These are phyloP conservation scores for Dissophora ornata DNA, from an alignment of 192 early-diverging fungal species.

Conservation along the genomic window DNA sequence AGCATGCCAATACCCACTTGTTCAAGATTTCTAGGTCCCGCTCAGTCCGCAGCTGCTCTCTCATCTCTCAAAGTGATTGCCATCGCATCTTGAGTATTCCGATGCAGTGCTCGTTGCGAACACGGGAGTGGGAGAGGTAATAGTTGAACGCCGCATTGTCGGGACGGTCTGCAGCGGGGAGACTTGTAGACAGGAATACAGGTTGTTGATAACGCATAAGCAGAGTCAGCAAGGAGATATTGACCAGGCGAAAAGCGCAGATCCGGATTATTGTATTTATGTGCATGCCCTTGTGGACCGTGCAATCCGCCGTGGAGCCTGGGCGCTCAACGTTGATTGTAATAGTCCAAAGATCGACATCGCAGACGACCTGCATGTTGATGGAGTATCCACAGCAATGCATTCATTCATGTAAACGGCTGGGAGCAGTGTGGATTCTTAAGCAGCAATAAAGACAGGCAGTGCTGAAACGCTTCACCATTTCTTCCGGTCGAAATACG, in stretches of 20 bases:
- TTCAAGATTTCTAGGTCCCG: neutral
- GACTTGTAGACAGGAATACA: conserved; percentile 17
- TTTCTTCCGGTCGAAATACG: conserved; percentile 10
- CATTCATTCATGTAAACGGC: neutral
- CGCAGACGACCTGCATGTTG: conserved; percentile 11
- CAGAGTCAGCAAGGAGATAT: conserved; percentile 17
- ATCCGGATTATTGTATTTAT: neutral
- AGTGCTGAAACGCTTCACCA: neutral
- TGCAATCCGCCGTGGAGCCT: neutral
- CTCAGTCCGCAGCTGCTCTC: conserved; percentile 12
- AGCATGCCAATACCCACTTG: conserved; percentile 22
- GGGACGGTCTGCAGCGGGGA: neutral
- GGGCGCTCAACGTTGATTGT: conserved; percentile 4
- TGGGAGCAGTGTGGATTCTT: neutral
- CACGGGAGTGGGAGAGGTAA: conserved; percentile 12
- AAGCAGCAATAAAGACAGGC: neutral
- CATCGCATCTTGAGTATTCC: conserved; percentile 26
- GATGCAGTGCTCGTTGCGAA: conserved; percentile 29
- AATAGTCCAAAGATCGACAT: neutral
- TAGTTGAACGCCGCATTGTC: conserved; percentile 20
- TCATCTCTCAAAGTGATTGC: conserved; percentile 18
- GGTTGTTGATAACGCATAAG: neutral
- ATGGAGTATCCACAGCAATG: conserved; percentile 10
- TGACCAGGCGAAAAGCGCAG: conserved; percentile 1
- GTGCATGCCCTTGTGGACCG: neutral